Conservation (phyloP, 495 filamentous ascomycete genomes). For the Tuber umbilicatum region DNA sequence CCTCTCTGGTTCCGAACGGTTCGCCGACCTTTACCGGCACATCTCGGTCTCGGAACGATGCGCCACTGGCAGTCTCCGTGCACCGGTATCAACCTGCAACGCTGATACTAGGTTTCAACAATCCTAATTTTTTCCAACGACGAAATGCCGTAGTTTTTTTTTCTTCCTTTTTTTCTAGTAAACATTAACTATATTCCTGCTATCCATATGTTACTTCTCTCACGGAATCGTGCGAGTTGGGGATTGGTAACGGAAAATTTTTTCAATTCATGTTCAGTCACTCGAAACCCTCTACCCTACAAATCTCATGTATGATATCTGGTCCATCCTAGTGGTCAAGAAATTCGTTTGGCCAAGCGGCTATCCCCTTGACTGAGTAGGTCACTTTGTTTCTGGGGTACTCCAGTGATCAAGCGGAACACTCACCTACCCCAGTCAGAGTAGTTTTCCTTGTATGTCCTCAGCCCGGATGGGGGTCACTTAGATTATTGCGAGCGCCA, state of each 20-base stretch:
- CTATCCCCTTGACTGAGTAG: too few species aligned
- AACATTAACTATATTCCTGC: not conserved
- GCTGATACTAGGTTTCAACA: not conserved
- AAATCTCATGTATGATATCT: too few species aligned
- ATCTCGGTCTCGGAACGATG: not conserved
- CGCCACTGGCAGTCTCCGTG: not conserved
- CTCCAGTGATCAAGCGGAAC: too few species aligned
- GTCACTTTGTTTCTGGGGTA: too few species aligned
- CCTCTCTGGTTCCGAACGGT: not conserved
- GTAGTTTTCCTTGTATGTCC: too few species aligned
- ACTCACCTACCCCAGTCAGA: too few species aligned
- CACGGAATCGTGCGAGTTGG: not conserved
- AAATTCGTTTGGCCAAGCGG: too few species aligned
- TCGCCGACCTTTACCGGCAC: not conserved
- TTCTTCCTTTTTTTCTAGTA: not conserved
- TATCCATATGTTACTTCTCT: not conserved
- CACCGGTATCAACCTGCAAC: not conserved
- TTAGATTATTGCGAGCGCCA: too few species aligned
- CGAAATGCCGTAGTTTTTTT: not conserved
- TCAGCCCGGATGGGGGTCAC: too few species aligned
- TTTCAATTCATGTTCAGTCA: not conserved
- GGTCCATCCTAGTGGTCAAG: too few species aligned
- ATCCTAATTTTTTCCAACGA: not conserved
- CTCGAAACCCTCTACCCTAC: not conserved
- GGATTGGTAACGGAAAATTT: not conserved